Evolutionary conservation across 139 green algal genomes (phyloP), one percentile per base, ranked within the genome.

Genomic region (Chlorella sorokiniana): DNA sequence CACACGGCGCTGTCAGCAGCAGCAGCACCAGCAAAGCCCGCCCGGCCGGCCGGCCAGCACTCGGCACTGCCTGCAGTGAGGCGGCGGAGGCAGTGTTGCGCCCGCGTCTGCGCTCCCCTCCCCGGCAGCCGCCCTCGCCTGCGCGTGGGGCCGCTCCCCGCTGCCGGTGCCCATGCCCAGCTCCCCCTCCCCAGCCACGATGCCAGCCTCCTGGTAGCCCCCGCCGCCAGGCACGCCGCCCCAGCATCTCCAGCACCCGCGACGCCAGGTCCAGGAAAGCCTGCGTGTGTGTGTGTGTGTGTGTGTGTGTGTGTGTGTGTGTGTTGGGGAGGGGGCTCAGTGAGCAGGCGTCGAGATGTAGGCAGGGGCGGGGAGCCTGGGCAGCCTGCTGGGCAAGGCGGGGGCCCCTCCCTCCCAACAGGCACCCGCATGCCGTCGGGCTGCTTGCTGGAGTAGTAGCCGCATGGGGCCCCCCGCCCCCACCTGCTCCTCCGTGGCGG

Each of bases 201-300:
- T 62, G 14, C 31, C 42, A 2, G 44, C 56, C 45, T 85, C 78
- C 61, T 62, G 79, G 78, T 83, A 70, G 37, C 14, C 38, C 62
- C 83, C 1, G 84, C 54, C 27, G 81, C 80, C 27, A 62, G 40
- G 37, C 73, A 83, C 23, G 78, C 84, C 14, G 83, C 68, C 78
- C 81, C 52, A 83, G 52, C 81, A 88, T 65, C 33, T 77, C 44
- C 33, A 84, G 44, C 41, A 88, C 89, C 23, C 85, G 74, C 41
- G 91, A 41, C 4, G 85, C 93, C 25, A 91, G 76, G 1, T 92
- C 86, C 35, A 94, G 77, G 41, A 96, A 85, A 23, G 67, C 83
- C 73, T 78, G 71, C 71, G 48, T 11, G 11, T 11, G 48, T 16
- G 16, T 16, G 14, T 25, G 14, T 16, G 48, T 59, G 14, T 25